Evolutionary conservation across 148 eudicot genomes (phyloP).

Genomic region (Hydrangea macrophylla): DNA sequence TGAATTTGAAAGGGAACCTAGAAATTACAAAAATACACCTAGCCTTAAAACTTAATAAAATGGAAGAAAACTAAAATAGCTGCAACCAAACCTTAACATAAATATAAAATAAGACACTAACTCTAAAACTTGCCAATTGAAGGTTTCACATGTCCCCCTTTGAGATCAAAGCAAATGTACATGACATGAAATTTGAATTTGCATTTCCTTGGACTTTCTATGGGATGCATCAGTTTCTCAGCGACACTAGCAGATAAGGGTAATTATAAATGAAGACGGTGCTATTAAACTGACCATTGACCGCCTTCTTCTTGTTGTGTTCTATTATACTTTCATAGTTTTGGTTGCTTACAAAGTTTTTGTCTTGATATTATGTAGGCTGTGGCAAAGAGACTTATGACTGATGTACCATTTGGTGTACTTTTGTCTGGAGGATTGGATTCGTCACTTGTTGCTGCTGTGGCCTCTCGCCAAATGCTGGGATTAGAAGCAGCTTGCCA

Average conservation of each 20-base stretch:
- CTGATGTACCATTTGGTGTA: conserved; percentile 96
- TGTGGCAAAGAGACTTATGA: conserved; percentile 86
- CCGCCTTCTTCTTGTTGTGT: not conserved
- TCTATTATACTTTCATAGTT: not conserved
- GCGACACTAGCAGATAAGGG: not conserved
- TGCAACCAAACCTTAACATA: too few relatives aligned
- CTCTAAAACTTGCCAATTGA: too few relatives aligned
- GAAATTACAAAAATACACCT: too few relatives aligned
- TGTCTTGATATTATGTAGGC: conserved; percentile 46
- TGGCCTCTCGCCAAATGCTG: conserved; percentile 73
- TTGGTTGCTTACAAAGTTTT: not conserved
- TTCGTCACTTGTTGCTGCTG: conserved; percentile 96
- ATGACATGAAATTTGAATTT: too few relatives aligned
- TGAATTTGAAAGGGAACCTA: too few relatives aligned
- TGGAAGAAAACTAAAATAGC: too few relatives aligned
- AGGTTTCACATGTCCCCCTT: too few relatives aligned
- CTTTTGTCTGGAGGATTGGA: conserved; percentile 93
- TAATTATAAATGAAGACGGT: not conserved
- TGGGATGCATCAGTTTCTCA: too few relatives aligned
- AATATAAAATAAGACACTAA: too few relatives aligned
- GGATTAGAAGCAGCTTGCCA: conserved; percentile 70
- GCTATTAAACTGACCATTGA: not conserved
- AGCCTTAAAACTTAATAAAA: too few relatives aligned
- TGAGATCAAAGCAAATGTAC: too few relatives aligned
- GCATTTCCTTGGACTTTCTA: too few relatives aligned